phyloP scores from a whole-genome alignment of 306 rosid species.

The Cyamopsis tetragonoloba region DNA sequence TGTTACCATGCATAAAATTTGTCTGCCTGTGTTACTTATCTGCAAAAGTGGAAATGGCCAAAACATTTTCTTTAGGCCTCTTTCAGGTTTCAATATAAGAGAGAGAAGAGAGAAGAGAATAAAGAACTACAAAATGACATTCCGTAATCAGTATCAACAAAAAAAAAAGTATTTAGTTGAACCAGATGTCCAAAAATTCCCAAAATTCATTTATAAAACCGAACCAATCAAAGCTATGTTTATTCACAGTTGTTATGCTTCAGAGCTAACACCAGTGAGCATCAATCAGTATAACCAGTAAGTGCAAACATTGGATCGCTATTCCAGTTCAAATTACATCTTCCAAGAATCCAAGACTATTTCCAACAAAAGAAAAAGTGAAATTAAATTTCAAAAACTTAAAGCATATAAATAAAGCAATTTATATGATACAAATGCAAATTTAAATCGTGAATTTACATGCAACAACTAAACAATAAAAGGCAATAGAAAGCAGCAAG shows the following conservation, averaged over 20 bases:
- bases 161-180: neutral
- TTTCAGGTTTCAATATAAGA: no score
- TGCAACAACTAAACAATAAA: neutral
- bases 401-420: constrained; percentile 2
- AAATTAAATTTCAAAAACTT: neutral
- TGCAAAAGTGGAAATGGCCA: no score
- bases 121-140: no score
- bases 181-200: no score
- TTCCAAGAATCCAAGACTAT: neutral
- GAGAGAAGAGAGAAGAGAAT: no score
- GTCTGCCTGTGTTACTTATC: no score
- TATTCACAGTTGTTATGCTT: neutral
- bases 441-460: constrained; percentile 9
- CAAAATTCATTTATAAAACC: neutral
- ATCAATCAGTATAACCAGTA: neutral
- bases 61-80: no score
- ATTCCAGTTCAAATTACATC: neutral
- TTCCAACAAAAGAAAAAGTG: neutral
- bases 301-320: neutral
- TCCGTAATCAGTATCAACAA: no score
- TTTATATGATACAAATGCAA: constrained; percentile 1
- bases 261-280: neutral
- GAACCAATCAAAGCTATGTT: neutral
- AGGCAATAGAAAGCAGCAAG: constrained; percentile 29
- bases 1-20: no score